Conservation (phyloP, 108 stramenopile genomes). For the Nitzschia inconspicua region DNA sequence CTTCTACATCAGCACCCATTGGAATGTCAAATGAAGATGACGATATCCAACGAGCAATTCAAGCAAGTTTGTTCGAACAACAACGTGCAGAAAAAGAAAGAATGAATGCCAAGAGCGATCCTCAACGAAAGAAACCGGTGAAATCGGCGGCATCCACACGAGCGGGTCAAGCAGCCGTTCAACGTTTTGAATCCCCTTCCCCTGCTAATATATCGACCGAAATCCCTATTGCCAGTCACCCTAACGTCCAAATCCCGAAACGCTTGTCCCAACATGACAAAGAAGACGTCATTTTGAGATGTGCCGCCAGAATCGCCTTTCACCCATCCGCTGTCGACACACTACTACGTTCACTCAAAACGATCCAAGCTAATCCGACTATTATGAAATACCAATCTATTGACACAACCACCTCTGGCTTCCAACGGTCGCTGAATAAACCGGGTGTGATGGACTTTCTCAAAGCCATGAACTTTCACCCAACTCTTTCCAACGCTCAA, state of each 20-base stretch:
- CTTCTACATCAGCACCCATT: too few relatives aligned
- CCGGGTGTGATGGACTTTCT: conserved; percentile 79
- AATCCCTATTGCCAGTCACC: conserved; percentile 21
- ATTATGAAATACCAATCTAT: conserved; percentile 62
- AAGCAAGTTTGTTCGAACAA: conserved; percentile 28
- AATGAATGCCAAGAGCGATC: conserved; percentile 2
- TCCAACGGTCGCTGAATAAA: conserved; percentile 47
- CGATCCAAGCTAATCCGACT: conserved; percentile 46
- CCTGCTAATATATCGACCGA: neutral
- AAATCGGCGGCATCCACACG: conserved; percentile 32
- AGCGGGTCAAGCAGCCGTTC: conserved; percentile 46
- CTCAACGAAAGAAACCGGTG: conserved; percentile 1
- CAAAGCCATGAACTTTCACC: conserved; percentile 71
- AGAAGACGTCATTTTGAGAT: conserved; percentile 75
- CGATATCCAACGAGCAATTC: conserved; percentile 26
- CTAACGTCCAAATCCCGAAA: conserved; percentile 68
- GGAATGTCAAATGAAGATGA: conserved; percentile 26
- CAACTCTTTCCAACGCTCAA: conserved; percentile 22
- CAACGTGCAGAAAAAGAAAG: conserved; percentile 6
- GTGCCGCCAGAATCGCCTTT: conserved; percentile 62
- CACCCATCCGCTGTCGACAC: conserved; percentile 76
- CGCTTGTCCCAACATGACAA: conserved; percentile 67
- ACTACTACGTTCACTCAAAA: conserved; percentile 43
- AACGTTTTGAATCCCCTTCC: conserved; percentile 3
- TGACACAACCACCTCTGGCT: conserved; percentile 55